These are phyloP conservation scores for Cyphellophora attinorum DNA, from an alignment of 2,329 filamentous ascomycete genomes.

Conservation along the genomic window DNA sequence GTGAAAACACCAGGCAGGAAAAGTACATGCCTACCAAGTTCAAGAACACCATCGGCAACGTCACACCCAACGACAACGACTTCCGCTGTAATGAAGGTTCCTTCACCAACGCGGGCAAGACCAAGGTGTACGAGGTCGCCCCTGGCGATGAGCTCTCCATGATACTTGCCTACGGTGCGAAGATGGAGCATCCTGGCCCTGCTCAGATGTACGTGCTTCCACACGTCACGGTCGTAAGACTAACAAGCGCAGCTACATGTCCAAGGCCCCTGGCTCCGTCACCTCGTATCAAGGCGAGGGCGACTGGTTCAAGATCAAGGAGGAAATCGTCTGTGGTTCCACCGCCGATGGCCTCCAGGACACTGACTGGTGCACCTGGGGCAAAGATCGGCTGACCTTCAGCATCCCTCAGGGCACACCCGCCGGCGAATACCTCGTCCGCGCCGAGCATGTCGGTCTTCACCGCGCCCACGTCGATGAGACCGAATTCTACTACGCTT, in stretches of 20 bases:
- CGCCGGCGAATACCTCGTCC: slow-evolving; percentile 40
- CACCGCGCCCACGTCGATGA: slow-evolving; percentile 35
- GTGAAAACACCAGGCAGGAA: background rate
- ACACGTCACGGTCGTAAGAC: too few species aligned
- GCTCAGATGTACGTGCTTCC: too few species aligned
- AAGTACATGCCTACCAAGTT: slow-evolving; percentile 1
- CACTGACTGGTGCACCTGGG: slow-evolving; percentile 4
- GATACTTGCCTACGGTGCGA: slow-evolving; percentile 14
- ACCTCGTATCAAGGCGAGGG: slow-evolving; percentile 11
- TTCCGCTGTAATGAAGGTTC: slow-evolving; percentile 17
- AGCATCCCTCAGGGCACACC: slow-evolving; percentile 36
- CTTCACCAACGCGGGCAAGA: slow-evolving; percentile 8
- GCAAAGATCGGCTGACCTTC: slow-evolving; percentile 17
- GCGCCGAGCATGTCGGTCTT: slow-evolving; percentile 41
- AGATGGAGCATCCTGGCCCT: slow-evolving; percentile 18
- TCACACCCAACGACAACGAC: slow-evolving; percentile 3
- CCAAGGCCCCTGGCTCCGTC: slow-evolving; percentile 12
- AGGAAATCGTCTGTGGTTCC: slow-evolving; percentile 13
- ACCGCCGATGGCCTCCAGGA: slow-evolving; percentile 9
- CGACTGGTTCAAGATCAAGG: slow-evolving; percentile 19
- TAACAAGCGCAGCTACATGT: too few species aligned
- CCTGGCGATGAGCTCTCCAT: slow-evolving; percentile 10
- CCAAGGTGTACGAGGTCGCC: slow-evolving; percentile 11
- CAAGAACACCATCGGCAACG: slow-evolving; percentile 1
- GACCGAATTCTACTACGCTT: slow-evolving; percentile 38